A percentile compares a stretch with the other conserved stretches of the same genome.
Conservation (phyloP, 176 grass and related monocot species). For the Phoenix dactylifera region DNA sequence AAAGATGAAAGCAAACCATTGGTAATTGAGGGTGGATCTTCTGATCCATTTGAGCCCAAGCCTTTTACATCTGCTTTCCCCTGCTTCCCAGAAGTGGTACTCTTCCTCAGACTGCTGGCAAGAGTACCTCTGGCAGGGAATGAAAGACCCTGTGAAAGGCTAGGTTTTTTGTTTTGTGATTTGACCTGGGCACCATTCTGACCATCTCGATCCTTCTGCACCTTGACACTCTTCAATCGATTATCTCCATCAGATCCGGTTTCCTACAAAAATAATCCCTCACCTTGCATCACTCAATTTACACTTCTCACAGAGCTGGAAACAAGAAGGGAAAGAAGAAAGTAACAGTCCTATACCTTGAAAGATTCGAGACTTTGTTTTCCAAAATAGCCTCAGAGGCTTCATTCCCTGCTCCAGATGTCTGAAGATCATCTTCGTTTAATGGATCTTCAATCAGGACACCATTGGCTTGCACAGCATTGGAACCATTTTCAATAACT, state of each 20-base stretch:
- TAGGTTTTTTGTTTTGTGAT: slow-evolving; percentile 30
- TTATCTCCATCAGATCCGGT: slow-evolving; percentile 31
- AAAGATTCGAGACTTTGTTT: not conserved
- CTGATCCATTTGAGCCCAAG: slow-evolving; percentile 33
- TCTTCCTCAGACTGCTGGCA: slow-evolving; percentile 20
- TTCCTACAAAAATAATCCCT: slow-evolving; percentile 27
- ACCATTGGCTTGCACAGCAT: not conserved
- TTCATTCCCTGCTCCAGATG: not conserved
- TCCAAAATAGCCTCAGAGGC: slow-evolving; percentile 19
- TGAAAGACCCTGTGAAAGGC: slow-evolving; percentile 56
- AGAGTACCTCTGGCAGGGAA: slow-evolving; percentile 32
- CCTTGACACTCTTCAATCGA: slow-evolving; percentile 28
- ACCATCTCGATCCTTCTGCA: slow-evolving; percentile 17
- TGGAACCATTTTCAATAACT: not conserved
- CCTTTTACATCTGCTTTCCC: slow-evolving; percentile 36
- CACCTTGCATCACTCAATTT: not conserved
- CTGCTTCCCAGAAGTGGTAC: slow-evolving; percentile 18
- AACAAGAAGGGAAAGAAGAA: not conserved
- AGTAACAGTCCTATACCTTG: slow-evolving; percentile 4
- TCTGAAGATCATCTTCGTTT: not conserved
- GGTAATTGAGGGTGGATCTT: not conserved
- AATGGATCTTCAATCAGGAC: not conserved
- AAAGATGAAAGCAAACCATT: slow-evolving; percentile 27
- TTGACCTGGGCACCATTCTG: slow-evolving; percentile 10
- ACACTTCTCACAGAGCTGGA: no score